Conservation (phyloP, 768 basidiomycete species). For the Pluteus cervinus region DNA sequence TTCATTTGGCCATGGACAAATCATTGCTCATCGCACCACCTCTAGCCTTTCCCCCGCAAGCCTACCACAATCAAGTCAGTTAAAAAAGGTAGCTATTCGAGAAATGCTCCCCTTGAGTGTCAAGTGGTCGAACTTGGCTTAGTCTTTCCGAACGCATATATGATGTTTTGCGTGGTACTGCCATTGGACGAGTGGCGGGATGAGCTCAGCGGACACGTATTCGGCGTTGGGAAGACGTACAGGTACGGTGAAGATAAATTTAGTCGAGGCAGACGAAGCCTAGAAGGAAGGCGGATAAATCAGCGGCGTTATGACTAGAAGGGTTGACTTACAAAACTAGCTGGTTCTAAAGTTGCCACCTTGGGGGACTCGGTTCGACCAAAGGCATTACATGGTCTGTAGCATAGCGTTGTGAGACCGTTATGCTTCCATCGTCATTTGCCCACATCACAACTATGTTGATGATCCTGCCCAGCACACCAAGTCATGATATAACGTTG, state of each 20-base stretch:
- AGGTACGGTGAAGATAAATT: background rate
- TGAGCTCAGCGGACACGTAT: constrained; percentile 2
- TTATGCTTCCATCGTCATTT: constrained; percentile 43
- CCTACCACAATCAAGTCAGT: too few species aligned
- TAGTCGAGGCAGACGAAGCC: background rate
- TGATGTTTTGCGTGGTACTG: too few species aligned
- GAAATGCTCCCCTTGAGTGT: too few species aligned
- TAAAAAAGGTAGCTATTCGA: too few species aligned
- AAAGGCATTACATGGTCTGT: constrained; percentile 40
- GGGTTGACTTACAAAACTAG: background rate
- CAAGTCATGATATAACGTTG: too few species aligned
- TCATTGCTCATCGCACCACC: too few species aligned
- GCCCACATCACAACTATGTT: constrained; percentile 54
- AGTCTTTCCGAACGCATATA: constrained; percentile 34
- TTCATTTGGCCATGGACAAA: too few species aligned
- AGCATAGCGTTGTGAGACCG: constrained; percentile 54
- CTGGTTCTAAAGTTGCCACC: background rate
- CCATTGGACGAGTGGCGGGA: too few species aligned
- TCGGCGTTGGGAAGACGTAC: background rate
- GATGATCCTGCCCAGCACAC: too few species aligned
- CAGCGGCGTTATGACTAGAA: background rate
- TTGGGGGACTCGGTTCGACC: background rate
- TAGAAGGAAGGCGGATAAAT: background rate
- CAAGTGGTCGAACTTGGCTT: constrained; percentile 6
- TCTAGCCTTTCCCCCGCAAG: too few species aligned